phyloP scores from a whole-genome alignment of 306 rosid genomes.

The Myrica gale region DNA sequence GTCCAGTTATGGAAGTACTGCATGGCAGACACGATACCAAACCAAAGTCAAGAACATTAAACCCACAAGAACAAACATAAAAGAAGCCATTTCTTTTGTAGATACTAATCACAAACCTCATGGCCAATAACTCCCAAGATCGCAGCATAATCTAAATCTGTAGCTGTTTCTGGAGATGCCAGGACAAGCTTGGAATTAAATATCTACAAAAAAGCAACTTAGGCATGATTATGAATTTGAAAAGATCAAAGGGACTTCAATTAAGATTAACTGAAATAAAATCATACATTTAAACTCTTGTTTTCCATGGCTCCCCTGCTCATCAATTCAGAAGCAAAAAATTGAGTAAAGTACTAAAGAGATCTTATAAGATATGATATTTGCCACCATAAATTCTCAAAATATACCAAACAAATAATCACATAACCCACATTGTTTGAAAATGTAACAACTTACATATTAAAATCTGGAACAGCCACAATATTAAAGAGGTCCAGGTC shows the following conservation, averaged over 20 bases:
- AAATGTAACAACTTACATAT: constrained; percentile 55
- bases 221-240: constrained; percentile 9
- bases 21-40: constrained; percentile 37
- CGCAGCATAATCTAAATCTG: constrained; percentile 91
- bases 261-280: constrained; percentile 23
- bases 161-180: constrained; percentile 95
- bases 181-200: constrained; percentile 92
- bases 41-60: constrained; percentile 24
- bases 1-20: constrained; percentile 99
- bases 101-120: constrained; percentile 64
- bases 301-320: constrained; percentile 99
- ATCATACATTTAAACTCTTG: constrained; percentile 93
- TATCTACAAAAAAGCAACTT: constrained; percentile 46
- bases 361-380: background rate
- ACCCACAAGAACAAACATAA: constrained; percentile 19
- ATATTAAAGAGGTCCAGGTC: constrained; percentile 97
- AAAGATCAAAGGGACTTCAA: constrained; percentile 1
- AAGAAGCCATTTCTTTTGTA: constrained; percentile 11
- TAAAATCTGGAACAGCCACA: constrained; percentile 99
- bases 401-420: constrained; percentile 4
- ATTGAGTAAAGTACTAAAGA: background rate
- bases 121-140: constrained; percentile 98
- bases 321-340: constrained; percentile 34
- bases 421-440: constrained; percentile 5
- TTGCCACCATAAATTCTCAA: constrained; percentile 1